Conservation (phyloP, 1,284 basidiomycete genomes). For the Ceraceosorus bombacis region DNA sequence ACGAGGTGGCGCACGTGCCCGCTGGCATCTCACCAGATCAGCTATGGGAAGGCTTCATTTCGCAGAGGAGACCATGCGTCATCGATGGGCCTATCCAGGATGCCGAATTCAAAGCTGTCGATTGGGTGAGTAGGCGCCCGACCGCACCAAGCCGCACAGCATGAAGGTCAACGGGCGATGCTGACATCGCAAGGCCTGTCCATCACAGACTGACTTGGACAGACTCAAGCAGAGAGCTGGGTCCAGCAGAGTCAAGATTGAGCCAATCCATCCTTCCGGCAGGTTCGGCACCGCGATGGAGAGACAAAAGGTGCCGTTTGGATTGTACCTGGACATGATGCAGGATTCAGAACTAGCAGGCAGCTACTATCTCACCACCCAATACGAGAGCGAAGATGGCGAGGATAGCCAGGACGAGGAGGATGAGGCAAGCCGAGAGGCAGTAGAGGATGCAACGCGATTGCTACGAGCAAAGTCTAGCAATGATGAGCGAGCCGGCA, state of each 20-base stretch:
- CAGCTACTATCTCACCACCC: constrained; percentile 45
- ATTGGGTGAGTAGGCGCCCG: constrained; percentile 25
- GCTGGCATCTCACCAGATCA: constrained; percentile 19
- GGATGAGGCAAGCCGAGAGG: constrained; percentile 2
- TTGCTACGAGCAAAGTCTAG: neutral
- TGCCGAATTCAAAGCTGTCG: constrained; percentile 25
- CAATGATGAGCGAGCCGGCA: neutral
- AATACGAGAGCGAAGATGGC: constrained; percentile 30
- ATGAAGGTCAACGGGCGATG: too few species aligned
- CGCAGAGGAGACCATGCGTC: constrained; percentile 32
- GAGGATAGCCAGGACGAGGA: constrained; percentile 6
- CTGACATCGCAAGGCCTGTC: too few species aligned
- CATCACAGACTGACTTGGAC: constrained; percentile 25
- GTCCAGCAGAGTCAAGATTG: constrained; percentile 37
- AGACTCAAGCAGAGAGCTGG: constrained; percentile 31
- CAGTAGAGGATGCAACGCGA: too few species aligned
- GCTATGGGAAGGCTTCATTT: constrained; percentile 38
- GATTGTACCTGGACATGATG: constrained; percentile 30
- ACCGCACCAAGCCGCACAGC: too few species aligned
- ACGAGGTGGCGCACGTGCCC: constrained; percentile 8
- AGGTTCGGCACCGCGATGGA: constrained; percentile 39
- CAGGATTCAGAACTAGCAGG: constrained; percentile 22
- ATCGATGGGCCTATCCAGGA: constrained; percentile 36
- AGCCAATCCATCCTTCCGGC: constrained; percentile 36
- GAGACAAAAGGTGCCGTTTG: constrained; percentile 24